Evolutionary conservation across 2,329 filamentous ascomycete genomes (phyloP), one percentile per base, ranked within the genome.

Genomic region (Fusarium burgessii): DNA sequence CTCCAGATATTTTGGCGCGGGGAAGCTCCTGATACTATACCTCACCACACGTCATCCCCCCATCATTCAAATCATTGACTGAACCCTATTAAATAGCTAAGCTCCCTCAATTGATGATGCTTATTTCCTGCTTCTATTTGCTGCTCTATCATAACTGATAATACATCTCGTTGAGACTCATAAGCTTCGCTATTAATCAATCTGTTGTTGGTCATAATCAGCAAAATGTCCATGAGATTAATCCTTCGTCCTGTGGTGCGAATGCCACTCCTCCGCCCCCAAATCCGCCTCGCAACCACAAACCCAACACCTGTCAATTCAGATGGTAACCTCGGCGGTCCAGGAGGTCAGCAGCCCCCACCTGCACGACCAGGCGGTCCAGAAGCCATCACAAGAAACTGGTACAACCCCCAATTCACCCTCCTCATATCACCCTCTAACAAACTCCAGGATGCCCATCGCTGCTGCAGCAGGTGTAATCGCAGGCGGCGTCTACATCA

Each of bases 341-440:
- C 79, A 2, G 77, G 75, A n/a, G 80, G 79, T 36, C 80, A 81
- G n/a, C 62, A 77, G 59, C 71, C 75, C 5, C 65, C 70, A 2
- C 77, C 80, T 2, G 14, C 57, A 35, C 71, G 64, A 14, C 75
- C 79, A 0, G 77, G 76, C 11, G 78, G 77, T 6, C 69, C 75
- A 7, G 80, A 81, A 5, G 71, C 67, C 3, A 9, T 79, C 12
- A 74, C 74, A 45, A 74, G 77, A 7, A 81, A 81, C 52, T 81
- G 79, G 80, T 82, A 70, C n/a, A n/a, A n/a, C n/a, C n/a, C n/a
- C n/a, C n/a, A n/a, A n/a, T n/a, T n/a, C n/a, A n/a, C n/a, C n/a
- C n/a, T n/a, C n/a, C n/a, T n/a, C n/a, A n/a, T n/a, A n/a, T n/a
- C n/a, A n/a, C n/a, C n/a, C n/a, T n/a, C n/a, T 64, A 43, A 71